Percentiles rank a stretch among this genome's conserved stretches.
Conservation (phyloP, 768 basidiomycete species). For the Boletus rubropictus region DNA sequence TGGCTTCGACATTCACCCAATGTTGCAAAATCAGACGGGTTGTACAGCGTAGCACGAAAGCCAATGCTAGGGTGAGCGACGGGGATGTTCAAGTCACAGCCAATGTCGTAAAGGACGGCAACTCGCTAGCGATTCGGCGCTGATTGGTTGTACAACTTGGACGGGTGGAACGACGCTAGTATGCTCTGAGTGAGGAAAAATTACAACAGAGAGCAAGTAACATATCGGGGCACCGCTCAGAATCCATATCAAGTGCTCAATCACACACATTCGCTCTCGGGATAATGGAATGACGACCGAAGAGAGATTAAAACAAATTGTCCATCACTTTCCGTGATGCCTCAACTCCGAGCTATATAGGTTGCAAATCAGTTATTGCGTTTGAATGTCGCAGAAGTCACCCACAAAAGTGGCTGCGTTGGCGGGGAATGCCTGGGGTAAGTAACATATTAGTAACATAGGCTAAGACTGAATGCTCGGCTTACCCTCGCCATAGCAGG, state of each 20-base stretch:
- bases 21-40: too few species aligned
- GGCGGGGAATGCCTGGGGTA: constrained; percentile 84
- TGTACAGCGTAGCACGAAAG: background rate
- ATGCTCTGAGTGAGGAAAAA: constrained; percentile 6
- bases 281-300: background rate
- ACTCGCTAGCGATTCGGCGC: background rate
- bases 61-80: too few species aligned
- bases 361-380: background rate
- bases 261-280: constrained; percentile 4
- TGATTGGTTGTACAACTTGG: background rate
- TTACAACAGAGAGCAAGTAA: constrained; percentile 1
- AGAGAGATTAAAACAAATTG: constrained; percentile 41
- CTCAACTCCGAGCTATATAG: constrained; percentile 80
- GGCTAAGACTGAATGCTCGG: constrained; percentile 5
- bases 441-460: constrained; percentile 1
- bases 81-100: too few species aligned
- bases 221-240: constrained; percentile 5
- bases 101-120: constrained; percentile 13
- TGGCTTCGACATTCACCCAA: constrained; percentile 19
- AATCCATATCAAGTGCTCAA: constrained; percentile 5
- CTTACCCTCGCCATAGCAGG: constrained; percentile 91
- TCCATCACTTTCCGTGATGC: constrained; percentile 82
- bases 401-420: constrained; percentile 92
- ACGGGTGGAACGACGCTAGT: background rate
- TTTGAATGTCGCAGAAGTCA: constrained; percentile 14